Evolutionary conservation across 2,329 filamentous ascomycete species (phyloP).

Genomic region (Sclerotinia trifoliorum): DNA sequence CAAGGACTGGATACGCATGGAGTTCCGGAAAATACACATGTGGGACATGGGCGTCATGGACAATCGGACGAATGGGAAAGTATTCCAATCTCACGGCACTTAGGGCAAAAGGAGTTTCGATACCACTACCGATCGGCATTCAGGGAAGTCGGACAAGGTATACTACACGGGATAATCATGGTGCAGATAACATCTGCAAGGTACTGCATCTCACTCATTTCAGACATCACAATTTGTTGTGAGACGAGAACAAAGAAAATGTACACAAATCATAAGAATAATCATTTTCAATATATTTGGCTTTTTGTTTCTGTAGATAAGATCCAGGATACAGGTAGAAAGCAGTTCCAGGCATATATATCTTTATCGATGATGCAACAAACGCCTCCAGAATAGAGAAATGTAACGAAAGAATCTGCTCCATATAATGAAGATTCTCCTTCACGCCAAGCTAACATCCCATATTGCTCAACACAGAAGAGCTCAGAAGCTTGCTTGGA

Average conservation of each 20-base stretch:
- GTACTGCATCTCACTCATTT: background rate
- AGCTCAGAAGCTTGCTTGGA: background rate
- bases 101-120: background rate
- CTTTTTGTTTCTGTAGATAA: background rate
- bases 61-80: constrained; percentile 4
- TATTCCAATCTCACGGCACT: background rate
- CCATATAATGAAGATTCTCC: constrained; percentile 4
- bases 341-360: constrained; percentile 5
- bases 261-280: background rate
- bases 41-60: constrained; percentile 5
- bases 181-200: background rate
- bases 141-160: too few species aligned
- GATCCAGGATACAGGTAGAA: constrained; percentile 8
- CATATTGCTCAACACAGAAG: background rate
- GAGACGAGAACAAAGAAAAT: background rate
- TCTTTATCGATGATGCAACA: constrained; percentile 8
- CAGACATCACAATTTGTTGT: background rate
- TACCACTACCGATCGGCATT: constrained; percentile 5
- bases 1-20: constrained; percentile 13
- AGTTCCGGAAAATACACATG: constrained; percentile 11
- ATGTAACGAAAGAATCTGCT: background rate
- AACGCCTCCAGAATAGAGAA: background rate
- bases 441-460: constrained; percentile 6
- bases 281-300: background rate
- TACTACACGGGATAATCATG: background rate